Evolutionary conservation across 1,284 basidiomycete species (phyloP).

Genomic region (Coniferiporia sulphurascens): DNA sequence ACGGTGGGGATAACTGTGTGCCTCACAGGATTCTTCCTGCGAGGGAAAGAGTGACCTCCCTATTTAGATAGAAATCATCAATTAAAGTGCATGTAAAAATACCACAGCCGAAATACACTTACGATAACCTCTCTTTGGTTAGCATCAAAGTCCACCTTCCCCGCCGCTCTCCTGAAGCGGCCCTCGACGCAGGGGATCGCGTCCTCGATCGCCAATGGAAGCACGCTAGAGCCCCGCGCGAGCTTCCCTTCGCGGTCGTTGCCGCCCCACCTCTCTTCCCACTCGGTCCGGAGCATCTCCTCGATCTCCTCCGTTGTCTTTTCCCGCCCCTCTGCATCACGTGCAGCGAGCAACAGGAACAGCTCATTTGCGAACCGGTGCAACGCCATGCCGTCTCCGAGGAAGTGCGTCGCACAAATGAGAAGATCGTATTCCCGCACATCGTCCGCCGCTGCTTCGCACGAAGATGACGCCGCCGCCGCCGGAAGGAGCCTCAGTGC

Average conservation of each 20-base stretch:
- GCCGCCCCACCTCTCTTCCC: conserved; percentile 36
- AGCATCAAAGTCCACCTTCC: conserved; percentile 52
- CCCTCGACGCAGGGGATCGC: conserved; percentile 38
- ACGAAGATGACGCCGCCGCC: not conserved
- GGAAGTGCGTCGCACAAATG: conserved; percentile 66
- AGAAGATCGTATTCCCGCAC: conserved; percentile 44
- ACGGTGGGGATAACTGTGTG: conserved; percentile 63
- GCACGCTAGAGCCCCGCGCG: conserved; percentile 21
- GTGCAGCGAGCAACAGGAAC: conserved; percentile 45
- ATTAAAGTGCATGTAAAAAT: not conserved
- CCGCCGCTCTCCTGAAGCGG: conserved; percentile 40
- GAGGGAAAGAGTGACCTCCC: conserved; percentile 68
- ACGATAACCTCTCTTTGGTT: conserved; percentile 49
- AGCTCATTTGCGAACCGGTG: conserved; percentile 73
- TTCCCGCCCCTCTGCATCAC: conserved; percentile 28
- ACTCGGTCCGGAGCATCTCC: conserved; percentile 42
- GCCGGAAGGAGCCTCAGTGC: conserved; percentile 7
- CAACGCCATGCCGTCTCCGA: conserved; percentile 77
- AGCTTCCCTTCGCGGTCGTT: conserved; percentile 20
- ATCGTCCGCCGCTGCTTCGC: conserved; percentile 7
- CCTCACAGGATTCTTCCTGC: conserved; percentile 39
- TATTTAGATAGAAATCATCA: conserved; percentile 23
- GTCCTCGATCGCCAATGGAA: conserved; percentile 53
- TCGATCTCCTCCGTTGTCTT: conserved; percentile 40
- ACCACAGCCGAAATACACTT: conserved; percentile 20